Base-by-base conservation (phyloP, 2,329 filamentous ascomycete species). In the Orbilia quercus region DNA sequence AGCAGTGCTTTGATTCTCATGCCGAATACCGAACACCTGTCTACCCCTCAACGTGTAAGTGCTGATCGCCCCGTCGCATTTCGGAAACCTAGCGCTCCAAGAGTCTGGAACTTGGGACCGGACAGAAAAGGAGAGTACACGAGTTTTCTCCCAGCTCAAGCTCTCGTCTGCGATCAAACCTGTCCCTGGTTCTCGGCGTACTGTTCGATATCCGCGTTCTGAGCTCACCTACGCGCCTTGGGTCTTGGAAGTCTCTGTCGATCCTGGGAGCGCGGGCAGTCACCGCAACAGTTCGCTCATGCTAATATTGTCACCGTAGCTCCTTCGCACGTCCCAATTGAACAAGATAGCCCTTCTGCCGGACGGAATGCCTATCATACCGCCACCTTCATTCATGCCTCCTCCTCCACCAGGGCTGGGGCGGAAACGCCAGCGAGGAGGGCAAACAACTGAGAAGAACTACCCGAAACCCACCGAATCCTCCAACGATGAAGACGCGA, bases 11-110 rank as follows among this genome's bases (percentile, higher is more conserved):
- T 40, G 18, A 25, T 62, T 45, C 45, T 38, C 58, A 72, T 72
- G 67, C 58, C 67, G 36, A 65, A 22, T 54, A 34, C 67, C 23
- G 67, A 72, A 18, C 22, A 54, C 54, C 67, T 72, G 20, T 72
- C 67, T 31, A 72, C 67, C 38, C 67, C 67, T 31, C 67, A 72
- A 58, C 67, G 67, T 65, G 67, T 72, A 72, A 57, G 67, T 55
- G 48, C 28, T 31, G 28, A 31, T 31, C n/a, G 9, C 50, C 34
- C 59, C 67, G 59, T 72, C 67, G 67, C 67, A 51, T 28, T 59
- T 54, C 59, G 67, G 67, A 55, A 54, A 18, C 28, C n/a, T n/a
- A 31, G 28, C 47, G 7, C 58, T 20, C 59, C 53, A 59, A 44
- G 14, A 28, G 58, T 42, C 44, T 40, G 36, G 44, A 16, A 31